These are phyloP conservation scores for Cyanidium caldarium DNA, from an alignment of 23 red algal species.

Conservation along the genomic window DNA sequence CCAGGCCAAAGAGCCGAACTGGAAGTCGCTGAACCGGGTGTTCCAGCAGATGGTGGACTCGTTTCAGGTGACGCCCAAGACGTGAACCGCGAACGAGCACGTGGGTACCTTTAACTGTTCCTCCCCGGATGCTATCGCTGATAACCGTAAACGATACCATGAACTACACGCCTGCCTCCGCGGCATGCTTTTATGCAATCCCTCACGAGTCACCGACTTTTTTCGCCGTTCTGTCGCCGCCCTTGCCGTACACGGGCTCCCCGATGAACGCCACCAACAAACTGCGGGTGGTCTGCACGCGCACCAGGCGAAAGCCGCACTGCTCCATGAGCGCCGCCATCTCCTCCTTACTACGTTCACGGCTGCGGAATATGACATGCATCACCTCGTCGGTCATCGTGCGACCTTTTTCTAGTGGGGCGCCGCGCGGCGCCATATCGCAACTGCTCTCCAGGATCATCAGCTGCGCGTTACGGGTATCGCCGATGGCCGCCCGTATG, in stretches of 20 bases:
- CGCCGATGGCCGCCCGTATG: not conserved
- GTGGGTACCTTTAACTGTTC: too few species aligned
- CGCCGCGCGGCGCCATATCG: not conserved
- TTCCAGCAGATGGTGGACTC: not conserved
- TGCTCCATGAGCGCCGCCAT: not conserved
- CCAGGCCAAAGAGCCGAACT: slow-evolving; percentile 33
- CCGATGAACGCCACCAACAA: not conserved
- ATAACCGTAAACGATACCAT: too few species aligned
- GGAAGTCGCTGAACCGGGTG: not conserved
- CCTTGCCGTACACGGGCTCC: too few species aligned
- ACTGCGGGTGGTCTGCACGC: not conserved
- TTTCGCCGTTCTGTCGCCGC: too few species aligned
- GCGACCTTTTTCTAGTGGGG: not conserved
- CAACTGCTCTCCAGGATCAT: not conserved
- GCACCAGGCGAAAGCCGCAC: not conserved
- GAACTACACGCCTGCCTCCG: too few species aligned
- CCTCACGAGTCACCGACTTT: too few species aligned
- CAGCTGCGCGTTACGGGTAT: not conserved
- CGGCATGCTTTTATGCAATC: too few species aligned
- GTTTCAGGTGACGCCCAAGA: not conserved
- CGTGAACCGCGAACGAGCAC: too few species aligned
- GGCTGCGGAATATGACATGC: not conserved
- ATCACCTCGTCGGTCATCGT: not conserved
- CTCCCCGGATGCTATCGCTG: too few species aligned
- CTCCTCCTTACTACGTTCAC: not conserved